Percentiles rank a stretch among this genome's conserved stretches.
Evolutionary conservation across 768 basidiomycete genomes (phyloP).

Genomic region (Aureoboletus auriporus): DNA sequence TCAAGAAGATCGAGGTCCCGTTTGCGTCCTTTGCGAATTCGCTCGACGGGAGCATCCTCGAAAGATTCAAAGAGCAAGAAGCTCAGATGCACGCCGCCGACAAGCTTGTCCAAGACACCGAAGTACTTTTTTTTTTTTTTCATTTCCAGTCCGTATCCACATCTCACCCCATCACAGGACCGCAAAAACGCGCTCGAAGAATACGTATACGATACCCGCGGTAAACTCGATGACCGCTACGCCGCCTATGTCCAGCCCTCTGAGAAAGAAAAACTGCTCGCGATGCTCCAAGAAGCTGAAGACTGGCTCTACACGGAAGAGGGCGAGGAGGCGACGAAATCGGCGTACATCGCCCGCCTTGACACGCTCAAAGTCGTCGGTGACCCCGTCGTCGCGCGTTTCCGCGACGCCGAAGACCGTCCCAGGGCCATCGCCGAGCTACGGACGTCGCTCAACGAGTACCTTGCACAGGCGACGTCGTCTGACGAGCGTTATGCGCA

Average conservation of each 20-base stretch:
- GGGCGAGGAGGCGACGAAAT: constrained; percentile 93
- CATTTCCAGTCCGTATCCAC: background rate
- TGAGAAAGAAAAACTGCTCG: constrained; percentile 78
- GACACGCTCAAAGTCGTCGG: constrained; percentile 82
- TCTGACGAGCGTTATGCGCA: constrained; percentile 84
- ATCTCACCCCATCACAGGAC: constrained; percentile 49
- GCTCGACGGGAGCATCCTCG: constrained; percentile 60
- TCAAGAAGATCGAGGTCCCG: constrained; percentile 79
- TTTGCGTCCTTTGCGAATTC: constrained; percentile 64
- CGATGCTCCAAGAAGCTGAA: constrained; percentile 72
- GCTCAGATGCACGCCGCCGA: constrained; percentile 85
- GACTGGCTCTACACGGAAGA: constrained; percentile 98
- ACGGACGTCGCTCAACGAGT: constrained; percentile 85
- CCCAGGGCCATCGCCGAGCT: constrained; percentile 66
- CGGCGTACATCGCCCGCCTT: constrained; percentile 83
- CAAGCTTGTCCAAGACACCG: constrained; percentile 97
- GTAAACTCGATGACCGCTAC: constrained; percentile 89
- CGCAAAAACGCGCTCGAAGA: constrained; percentile 99
- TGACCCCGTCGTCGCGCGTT: constrained; percentile 82
- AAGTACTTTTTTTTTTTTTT: constrained; percentile 48
- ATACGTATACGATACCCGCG: constrained; percentile 93
- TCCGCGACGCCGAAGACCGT: constrained; percentile 80
- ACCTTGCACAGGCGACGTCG: constrained; percentile 79
- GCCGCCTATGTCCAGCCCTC: constrained; percentile 64
- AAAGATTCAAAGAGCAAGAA: constrained; percentile 75